Evolutionary conservation across 164 flowering plant species (phyloP), one percentile per base, ranked within the genome.

Genomic region (Cinnamomum micranthum): DNA sequence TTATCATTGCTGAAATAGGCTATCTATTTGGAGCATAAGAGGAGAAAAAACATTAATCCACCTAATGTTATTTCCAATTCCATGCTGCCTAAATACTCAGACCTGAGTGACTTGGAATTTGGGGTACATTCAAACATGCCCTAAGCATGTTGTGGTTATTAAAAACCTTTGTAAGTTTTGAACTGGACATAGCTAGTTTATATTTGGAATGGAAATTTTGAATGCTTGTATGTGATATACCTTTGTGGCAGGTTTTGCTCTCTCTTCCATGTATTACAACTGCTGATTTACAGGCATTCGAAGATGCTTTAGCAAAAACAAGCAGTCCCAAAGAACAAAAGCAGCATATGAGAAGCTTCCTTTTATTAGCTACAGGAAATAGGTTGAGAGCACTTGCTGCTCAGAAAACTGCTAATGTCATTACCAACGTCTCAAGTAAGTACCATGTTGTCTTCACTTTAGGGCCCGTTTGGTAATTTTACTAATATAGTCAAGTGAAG

Each of bases 311-410:
- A 81, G 73, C 85, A 17, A 93, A 96, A 84, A 96, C 95, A 67
- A 76, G 87, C 62, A 94, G 99, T 68, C 93, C 93, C 0, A 93
- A 91, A 81, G 99, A 94, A 80, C 98, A 92, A 81, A 94, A 89
- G 87, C 97, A 87, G 82, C 95, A 86, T 80, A 89, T 92, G 93
- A 94, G 73, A 79, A 94, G 92, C 82, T 86, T 94, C 81, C 90
- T 96, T 69, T 59, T 92, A 72, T 77, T 86, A 81, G 99, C 92
- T 67, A 83, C 98, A 17, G 97, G 97, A 77, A 89, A 90, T 88
- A 85, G 87, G 78, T 83, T 96, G 69, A 92, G 86, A 82, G 99
- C 98, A 58, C 93, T 96, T 59, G 88, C 91, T 65, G 87, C 89
- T 82, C 98, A 91, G 76, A 96, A 96, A 80, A 87, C 87, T 75